phyloP scores from a whole-genome alignment of 176 grass and related monocot species.

The Oryza punctata region DNA sequence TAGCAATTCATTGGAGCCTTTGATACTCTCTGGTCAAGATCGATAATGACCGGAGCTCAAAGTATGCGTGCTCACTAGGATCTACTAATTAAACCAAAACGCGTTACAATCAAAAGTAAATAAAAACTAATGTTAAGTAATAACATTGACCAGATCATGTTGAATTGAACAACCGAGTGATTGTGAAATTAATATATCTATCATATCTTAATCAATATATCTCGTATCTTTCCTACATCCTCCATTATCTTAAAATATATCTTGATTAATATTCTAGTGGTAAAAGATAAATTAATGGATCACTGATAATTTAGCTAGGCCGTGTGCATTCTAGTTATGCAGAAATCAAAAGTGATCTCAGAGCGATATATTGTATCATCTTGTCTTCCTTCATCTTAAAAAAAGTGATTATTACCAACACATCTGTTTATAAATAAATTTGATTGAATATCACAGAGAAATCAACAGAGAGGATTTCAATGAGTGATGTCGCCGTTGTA shows the following conservation, averaged over 20 bases:
- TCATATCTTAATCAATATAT: too few relatives aligned
- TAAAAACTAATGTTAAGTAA: neutral
- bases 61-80: neutral
- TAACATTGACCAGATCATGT: neutral
- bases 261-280: too few relatives aligned
- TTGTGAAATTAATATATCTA: neutral
- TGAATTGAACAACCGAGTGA: neutral
- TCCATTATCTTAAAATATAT: neutral
- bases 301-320: too few relatives aligned
- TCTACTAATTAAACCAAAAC: neutral
- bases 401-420: neutral
- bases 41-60: neutral
- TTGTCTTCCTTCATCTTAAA: too few relatives aligned
- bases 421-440: neutral
- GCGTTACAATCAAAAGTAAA: neutral
- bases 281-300: too few relatives aligned
- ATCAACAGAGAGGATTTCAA: neutral
- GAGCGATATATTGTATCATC: too few relatives aligned
- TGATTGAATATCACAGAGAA: neutral
- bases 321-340: too few relatives aligned
- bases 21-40: neutral
- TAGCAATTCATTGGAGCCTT: neutral
- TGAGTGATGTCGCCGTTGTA: neutral
- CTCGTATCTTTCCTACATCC: neutral
- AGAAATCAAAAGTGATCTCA: too few relatives aligned